These are phyloP conservation scores for Tephrocybe sp. DNA, from an alignment of 768 basidiomycete species.

Conservation along the genomic window DNA sequence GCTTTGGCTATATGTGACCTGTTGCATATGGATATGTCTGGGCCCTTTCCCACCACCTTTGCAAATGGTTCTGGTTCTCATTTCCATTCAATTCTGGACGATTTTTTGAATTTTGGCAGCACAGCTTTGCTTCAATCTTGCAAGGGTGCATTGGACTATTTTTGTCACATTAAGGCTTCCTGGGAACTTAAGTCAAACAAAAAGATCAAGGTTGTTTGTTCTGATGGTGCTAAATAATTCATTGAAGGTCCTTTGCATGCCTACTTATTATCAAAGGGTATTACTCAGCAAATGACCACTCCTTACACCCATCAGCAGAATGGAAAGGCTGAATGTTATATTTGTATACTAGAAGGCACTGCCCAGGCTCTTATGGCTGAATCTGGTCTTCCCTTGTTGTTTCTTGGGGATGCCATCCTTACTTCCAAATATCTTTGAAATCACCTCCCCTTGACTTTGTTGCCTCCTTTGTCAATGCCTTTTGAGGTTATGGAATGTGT, in stretches of 20 bases:
- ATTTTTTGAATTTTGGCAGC: slow-evolving; percentile 18
- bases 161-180: neutral
- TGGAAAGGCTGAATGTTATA: slow-evolving; percentile 28
- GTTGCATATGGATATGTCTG: neutral
- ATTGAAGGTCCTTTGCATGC: slow-evolving; percentile 1
- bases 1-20: neutral
- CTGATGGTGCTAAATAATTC: slow-evolving; percentile 21
- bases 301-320: slow-evolving; percentile 34
- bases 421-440: slow-evolving; percentile 22
- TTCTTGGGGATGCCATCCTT: slow-evolving; percentile 24
- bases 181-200: slow-evolving; percentile 8
- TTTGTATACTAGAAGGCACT: slow-evolving; percentile 25
- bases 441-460: slow-evolving; percentile 20
- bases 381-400: slow-evolving; percentile 19
- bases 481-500: slow-evolving; percentile 12
- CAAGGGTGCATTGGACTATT: slow-evolving; percentile 6
- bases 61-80: slow-evolving; percentile 8
- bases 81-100: slow-evolving; percentile 17
- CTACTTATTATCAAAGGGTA: slow-evolving; percentile 9
- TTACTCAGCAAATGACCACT: slow-evolving; percentile 20
- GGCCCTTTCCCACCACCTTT: slow-evolving; percentile 20
- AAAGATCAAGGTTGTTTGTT: slow-evolving; percentile 10
- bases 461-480: slow-evolving; percentile 14
- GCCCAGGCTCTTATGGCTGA: slow-evolving; percentile 23
- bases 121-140: slow-evolving; percentile 4